Base-by-base conservation (phyloP, 495 filamentous ascomycete species). In the Arthonia radiata region DNA sequence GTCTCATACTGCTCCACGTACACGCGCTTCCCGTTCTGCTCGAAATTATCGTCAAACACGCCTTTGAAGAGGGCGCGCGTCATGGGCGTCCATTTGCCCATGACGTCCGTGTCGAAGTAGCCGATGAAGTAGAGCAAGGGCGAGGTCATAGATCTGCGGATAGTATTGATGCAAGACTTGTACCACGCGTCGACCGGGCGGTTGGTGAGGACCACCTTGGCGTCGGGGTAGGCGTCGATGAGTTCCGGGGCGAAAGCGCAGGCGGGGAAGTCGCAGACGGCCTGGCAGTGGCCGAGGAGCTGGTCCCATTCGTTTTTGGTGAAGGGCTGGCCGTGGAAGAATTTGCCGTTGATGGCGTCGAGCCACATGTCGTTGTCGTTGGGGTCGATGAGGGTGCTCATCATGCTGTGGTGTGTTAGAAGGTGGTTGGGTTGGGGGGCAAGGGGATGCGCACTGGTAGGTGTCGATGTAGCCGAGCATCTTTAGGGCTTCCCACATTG, bases 191-290 rank as follows among this genome's bases (percentile, higher is more conserved):
- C 57, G 12, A 64, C 56, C 19, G 72, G 66, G 17, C 68, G 58
- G 18, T 54, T 61, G 13, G 61, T 64, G 33, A 74, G 42, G 23
- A 74, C 56, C 21, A 74, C 61, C 42, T 74, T 74, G 18, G 67
- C 67, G 24, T 74, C 67, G 9, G 68, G 67, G 35, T 74, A 74
- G 9, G 67, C 64, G 25, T 63, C 64, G 17, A 73, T 69, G 18
- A 75, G 48, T 41, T 75, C 68, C 37, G 62, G 57, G 25, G 61
- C 64, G 35, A 73, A 73, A 17, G 62, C 61, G 27, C 59, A 63
- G 23, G 64, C 64, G 6, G 68, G 67, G 57, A 60, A 63, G 50
- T 75, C 68, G 41, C 58, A 67, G 14, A 72, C 60, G 23, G 66
- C 65, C 50, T 67, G 59, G 39, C 61, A 67, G 39, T 67, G 55